Base-by-base conservation (phyloP, 140 eudicot species). In the Bidens hawaiensis region DNA sequence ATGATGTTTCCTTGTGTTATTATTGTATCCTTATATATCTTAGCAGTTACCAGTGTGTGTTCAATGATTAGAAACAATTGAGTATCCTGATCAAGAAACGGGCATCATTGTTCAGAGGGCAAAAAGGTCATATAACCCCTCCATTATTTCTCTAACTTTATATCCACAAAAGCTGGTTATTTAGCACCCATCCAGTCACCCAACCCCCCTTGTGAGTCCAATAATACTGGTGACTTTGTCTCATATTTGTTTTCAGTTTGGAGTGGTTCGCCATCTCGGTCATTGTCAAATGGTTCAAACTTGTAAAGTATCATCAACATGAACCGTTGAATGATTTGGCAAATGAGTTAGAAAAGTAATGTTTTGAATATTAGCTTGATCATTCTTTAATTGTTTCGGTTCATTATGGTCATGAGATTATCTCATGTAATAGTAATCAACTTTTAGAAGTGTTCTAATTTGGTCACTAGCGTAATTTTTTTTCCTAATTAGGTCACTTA, bases 61-160 rank as follows among this genome's bases (percentile, higher is more conserved):
- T n/a, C n/a, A n/a, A n/a, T n/a, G n/a, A n/a, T n/a, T n/a, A n/a
- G n/a, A n/a, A n/a, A n/a, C n/a, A 43, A n/a, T n/a, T 43, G 21
- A 43, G 50, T 43, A 43, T 43, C 50, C 23, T 43, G 16, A 40
- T 49, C 55, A 19, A 49, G 28, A 21, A 19, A 49, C 17, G 24
- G 51, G 51, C 24, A 45, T 45, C 51, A 45, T 45, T 22, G 51
- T 45, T 23, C 51, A 43, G 75, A 54, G 22, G 51, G 51, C 51
- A 45, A 16, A 45, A 45, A 14, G 3, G 51, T 45, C 51, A 15
- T 45, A 15, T 16, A 45, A 16, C 51, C 10, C 51, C 51, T 45
- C 23, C 11, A n/a, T n/a, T n/a, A n/a, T n/a, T 45, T 16, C 23
- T 38, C 0, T 2, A 45, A 45, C 51, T 45, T 45, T 16, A 45